A percentile compares a stretch with the other conserved stretches of the same genome.
These are phyloP conservation scores for Gloeophyllum trabeum DNA, from an alignment of 768 basidiomycete genomes.

Conservation along the genomic window DNA sequence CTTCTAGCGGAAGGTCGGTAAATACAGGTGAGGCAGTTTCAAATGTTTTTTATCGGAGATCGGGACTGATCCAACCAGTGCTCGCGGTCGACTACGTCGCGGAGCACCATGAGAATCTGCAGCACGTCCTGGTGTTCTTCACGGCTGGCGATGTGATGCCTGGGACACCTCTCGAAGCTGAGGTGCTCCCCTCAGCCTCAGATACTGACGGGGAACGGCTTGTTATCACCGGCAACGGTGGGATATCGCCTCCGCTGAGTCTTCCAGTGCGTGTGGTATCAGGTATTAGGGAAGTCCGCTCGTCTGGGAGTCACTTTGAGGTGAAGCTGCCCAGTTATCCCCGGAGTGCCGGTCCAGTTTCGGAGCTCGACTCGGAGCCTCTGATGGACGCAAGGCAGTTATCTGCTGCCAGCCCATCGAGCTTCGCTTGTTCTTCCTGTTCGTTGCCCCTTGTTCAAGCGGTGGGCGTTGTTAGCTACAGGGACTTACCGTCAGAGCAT, in stretches of 20 bases:
- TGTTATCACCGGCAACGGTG: conserved; percentile 47
- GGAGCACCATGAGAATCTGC: conserved; percentile 82
- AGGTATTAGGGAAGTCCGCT: conserved; percentile 49
- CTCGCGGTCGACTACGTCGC: conserved; percentile 42
- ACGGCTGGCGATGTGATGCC: conserved; percentile 37
- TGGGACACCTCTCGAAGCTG: conserved; percentile 49
- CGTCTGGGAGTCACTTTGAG: conserved; percentile 52
- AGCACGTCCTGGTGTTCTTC: conserved; percentile 68
- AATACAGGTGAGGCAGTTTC: no score
- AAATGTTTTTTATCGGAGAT: no score
- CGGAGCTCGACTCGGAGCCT: conserved; percentile 21
- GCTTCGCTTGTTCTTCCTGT: conserved; percentile 73
- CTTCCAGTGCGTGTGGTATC: conserved; percentile 45
- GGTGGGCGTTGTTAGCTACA: conserved; percentile 40
- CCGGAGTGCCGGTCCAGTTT: conserved; percentile 7
- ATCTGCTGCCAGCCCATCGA: conserved; percentile 36
- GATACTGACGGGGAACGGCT: conserved; percentile 37
- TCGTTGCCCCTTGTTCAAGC: conserved; percentile 57
- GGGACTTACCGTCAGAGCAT: conserved; percentile 89
- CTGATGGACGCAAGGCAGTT: conserved; percentile 69
- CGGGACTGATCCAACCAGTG: conserved; percentile 14
- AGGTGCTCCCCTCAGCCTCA: conserved; percentile 40
- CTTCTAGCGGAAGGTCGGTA: conserved; percentile 15
- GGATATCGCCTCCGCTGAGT: conserved; percentile 43
- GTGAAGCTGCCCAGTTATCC: conserved; percentile 45